A percentile compares a stretch with the other conserved stretches of the same genome.
Evolutionary conservation across 2,329 filamentous ascomycete genomes (phyloP).

Genomic region (Aspergillus quadricinctus): DNA sequence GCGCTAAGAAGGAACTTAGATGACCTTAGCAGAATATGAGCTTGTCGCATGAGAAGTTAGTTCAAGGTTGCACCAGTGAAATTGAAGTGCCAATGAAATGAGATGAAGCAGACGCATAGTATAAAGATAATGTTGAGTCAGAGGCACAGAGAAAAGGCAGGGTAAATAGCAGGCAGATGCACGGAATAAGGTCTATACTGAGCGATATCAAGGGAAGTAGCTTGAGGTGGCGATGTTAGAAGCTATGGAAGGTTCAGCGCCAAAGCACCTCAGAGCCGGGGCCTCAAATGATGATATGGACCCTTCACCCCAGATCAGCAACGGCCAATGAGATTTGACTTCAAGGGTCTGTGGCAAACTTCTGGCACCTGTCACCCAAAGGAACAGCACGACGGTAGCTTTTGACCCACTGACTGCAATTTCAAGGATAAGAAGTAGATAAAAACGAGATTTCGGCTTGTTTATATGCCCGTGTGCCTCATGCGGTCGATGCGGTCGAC

Average conservation of each 20-base stretch:
- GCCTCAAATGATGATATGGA: neutral
- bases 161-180: neutral
- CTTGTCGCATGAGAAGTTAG: slow-evolving; percentile 8
- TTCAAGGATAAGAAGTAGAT: neutral
- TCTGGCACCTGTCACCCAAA: neutral
- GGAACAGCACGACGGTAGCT: neutral
- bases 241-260: neutral
- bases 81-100: neutral
- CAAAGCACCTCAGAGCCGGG: neutral
- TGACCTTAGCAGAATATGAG: slow-evolving; percentile 6
- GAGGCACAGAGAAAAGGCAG: neutral
- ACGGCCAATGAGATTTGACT: neutral
- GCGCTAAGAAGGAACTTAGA: neutral
- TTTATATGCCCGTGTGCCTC: neutral
- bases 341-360: neutral
- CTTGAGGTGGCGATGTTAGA: neutral
- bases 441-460: neutral
- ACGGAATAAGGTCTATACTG: neutral
- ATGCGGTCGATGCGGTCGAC: neutral
- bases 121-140: neutral
- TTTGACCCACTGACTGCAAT: neutral
- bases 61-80: neutral
- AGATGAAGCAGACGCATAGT: neutral
- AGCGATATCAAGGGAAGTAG: neutral
- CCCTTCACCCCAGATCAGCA: neutral